Evolutionary conservation across 768 basidiomycete genomes (phyloP).

Genomic region (Psilocybe azurescens): DNA sequence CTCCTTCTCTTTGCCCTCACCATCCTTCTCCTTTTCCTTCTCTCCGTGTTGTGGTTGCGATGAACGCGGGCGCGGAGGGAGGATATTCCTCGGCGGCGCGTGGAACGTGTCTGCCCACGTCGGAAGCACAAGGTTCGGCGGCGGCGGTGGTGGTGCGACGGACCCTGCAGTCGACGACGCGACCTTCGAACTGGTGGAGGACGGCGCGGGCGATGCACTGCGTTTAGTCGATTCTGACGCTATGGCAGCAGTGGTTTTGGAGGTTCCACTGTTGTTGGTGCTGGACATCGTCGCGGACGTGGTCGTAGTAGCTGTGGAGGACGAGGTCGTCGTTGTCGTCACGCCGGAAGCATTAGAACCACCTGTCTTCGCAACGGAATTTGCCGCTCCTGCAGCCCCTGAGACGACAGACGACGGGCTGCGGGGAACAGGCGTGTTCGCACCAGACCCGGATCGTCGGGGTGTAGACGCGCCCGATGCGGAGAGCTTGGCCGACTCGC

Average conservation of each 20-base stretch:
- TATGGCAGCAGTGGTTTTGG: too few species aligned
- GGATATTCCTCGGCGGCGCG: conserved; percentile 66
- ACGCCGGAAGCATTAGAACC: too few species aligned
- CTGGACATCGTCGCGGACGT: background rate
- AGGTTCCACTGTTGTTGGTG: background rate
- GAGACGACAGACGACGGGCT: conserved; percentile 1
- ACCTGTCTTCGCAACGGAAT: background rate
- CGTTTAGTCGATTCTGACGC: background rate
- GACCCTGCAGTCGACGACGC: background rate
- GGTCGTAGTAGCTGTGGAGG: background rate
- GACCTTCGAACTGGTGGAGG: background rate
- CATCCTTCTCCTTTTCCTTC: background rate
- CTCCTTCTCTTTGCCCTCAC: background rate
- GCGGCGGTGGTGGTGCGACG: conserved; percentile 40
- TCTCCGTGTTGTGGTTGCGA: too few species aligned
- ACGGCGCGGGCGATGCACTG: background rate
- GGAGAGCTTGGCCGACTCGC: conserved; percentile 9
- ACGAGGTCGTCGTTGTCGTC: background rate
- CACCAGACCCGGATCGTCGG: conserved; percentile 20
- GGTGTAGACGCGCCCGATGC: conserved; percentile 21
- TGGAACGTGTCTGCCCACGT: conserved; percentile 89
- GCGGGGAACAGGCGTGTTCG: conserved; percentile 14
- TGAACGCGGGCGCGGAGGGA: conserved; percentile 16
- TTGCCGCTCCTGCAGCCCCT: too few species aligned
- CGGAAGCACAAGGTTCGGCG: conserved; percentile 86